Evolutionary conservation across 345 rosid genomes (phyloP).

Genomic region (Populus davidiana): DNA sequence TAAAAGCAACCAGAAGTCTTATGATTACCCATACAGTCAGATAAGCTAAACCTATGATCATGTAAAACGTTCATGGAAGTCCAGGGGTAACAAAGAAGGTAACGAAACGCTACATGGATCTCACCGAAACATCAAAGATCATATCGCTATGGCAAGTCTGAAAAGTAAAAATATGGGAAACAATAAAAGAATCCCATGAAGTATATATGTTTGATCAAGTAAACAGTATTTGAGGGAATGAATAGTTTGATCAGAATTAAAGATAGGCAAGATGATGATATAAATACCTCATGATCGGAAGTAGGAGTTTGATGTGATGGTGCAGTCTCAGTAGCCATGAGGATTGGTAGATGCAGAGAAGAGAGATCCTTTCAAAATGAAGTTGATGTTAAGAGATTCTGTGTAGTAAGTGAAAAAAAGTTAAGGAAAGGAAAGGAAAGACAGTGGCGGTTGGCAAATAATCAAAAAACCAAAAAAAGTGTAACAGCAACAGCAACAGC

Average conservation of each 20-base stretch:
- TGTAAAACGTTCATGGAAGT: background rate
- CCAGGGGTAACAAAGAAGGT: background rate
- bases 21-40: background rate
- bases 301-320: slow-evolving; percentile 11
- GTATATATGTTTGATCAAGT: background rate
- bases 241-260: background rate
- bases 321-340: slow-evolving; percentile 16
- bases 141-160: background rate
- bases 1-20: background rate
- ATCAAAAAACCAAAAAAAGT: background rate
- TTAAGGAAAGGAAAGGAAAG: background rate
- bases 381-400: background rate
- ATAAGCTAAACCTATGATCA: background rate
- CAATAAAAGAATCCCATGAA: background rate
- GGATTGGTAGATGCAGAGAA: background rate
- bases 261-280: background rate
- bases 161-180: background rate
- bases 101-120: slow-evolving; percentile 3
- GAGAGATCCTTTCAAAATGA: background rate
- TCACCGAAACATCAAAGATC: background rate
- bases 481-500: background rate
- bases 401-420: background rate
- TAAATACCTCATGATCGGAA: slow-evolving; percentile 10
- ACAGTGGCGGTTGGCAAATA: background rate
- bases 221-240: background rate